Evolutionary conservation across 148 eudicot species (phyloP).

Genomic region (Talinum fruticosum): DNA sequence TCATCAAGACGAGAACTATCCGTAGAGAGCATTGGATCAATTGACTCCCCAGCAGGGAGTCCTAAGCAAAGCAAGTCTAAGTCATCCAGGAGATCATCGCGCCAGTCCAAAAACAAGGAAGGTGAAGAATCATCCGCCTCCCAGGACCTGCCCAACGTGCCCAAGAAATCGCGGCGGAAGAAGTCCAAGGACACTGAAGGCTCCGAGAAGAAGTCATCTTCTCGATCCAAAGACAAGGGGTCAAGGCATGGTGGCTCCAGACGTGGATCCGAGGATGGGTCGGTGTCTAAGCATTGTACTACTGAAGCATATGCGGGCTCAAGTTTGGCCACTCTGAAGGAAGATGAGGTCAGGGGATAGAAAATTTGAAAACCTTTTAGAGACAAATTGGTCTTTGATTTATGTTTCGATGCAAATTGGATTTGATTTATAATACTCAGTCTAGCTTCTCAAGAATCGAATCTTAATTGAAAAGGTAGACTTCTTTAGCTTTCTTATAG

Average conservation of each 20-base stretch:
- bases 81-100: slow-evolving; percentile 30
- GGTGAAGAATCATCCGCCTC: slow-evolving; percentile 19
- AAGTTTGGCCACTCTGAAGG: slow-evolving; percentile 19
- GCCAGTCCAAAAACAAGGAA: slow-evolving; percentile 30
- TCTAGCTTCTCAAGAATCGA: too few relatives aligned
- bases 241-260: slow-evolving; percentile 17
- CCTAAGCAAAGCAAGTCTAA: slow-evolving; percentile 31
- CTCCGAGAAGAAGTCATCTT: slow-evolving; percentile 16
- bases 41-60: slow-evolving; percentile 28
- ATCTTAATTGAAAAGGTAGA: neutral
- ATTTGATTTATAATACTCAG: neutral
- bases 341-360: slow-evolving; percentile 27
- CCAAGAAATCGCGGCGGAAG: slow-evolving; percentile 57
- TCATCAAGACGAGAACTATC: slow-evolving; percentile 38
- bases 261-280: slow-evolving; percentile 36
- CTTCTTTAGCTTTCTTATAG: neutral
- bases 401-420: neutral
- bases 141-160: slow-evolving; percentile 43
- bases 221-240: slow-evolving; percentile 19
- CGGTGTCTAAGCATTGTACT: slow-evolving; percentile 14
- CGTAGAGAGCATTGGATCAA: slow-evolving; percentile 29
- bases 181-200: slow-evolving; percentile 49
- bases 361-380: neutral
- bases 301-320: slow-evolving; percentile 8
- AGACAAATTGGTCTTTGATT: slow-evolving; percentile 5